Conservation (phyloP, 805 yeast genomes). For the Metschnikowia arizonensis region DNA sequence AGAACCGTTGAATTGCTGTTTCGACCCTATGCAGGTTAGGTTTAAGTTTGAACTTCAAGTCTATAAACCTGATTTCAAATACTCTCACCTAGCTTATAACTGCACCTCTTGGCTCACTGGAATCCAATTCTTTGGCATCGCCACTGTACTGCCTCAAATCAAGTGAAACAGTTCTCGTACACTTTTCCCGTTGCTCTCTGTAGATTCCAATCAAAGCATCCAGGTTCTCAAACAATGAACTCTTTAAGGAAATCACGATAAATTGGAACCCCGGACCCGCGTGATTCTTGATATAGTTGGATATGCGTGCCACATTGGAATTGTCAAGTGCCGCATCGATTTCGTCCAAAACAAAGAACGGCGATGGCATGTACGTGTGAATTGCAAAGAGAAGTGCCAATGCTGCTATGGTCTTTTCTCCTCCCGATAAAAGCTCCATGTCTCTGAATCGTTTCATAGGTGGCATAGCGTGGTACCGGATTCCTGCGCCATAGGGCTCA, state of each 20-base stretch:
- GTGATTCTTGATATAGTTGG: conserved; percentile 74
- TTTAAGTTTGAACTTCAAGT: too few species aligned
- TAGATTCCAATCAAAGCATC: conserved; percentile 92
- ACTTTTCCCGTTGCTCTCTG: conserved; percentile 69
- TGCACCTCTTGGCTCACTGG: conserved; percentile 1
- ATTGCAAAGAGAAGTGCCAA: conserved; percentile 86
- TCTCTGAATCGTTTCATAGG: conserved; percentile 91
- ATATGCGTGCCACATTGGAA: conserved; percentile 79
- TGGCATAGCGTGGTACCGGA: conserved; percentile 92
- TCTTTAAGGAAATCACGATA: conserved; percentile 88
- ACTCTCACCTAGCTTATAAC: too few species aligned
- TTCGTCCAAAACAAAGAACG: conserved; percentile 93
- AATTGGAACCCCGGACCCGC: conserved; percentile 81
- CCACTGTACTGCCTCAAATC: conserved; percentile 56
- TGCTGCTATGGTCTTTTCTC: conserved; percentile 96
- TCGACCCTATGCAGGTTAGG: too few species aligned
- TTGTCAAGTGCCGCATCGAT: conserved; percentile 97
- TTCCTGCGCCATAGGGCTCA: conserved; percentile 80
- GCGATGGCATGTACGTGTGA: conserved; percentile 88
- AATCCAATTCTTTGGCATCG: conserved; percentile 6
- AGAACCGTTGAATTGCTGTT: too few species aligned
- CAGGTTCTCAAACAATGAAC: conserved; percentile 78
- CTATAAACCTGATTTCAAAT: too few species aligned
- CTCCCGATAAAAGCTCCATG: conserved; percentile 91
- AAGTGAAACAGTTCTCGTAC: conserved; percentile 68